phyloP scores from a whole-genome alignment of 2,329 filamentous ascomycete genomes.

The Colletotrichum simmondsii region DNA sequence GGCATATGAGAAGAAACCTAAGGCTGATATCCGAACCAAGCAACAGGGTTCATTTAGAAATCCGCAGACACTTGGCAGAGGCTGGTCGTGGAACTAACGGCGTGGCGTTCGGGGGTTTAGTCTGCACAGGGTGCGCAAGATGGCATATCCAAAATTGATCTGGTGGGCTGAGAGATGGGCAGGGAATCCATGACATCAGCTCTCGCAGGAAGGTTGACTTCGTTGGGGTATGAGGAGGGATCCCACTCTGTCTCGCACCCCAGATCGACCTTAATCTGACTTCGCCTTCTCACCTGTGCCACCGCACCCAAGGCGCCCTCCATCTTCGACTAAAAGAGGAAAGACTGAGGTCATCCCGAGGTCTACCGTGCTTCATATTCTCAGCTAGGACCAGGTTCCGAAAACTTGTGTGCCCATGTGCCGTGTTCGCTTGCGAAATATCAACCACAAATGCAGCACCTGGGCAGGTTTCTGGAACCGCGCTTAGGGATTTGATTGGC shows the following conservation, averaged over 20 bases:
- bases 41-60: neutral
- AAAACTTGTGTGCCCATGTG: neutral
- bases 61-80: constrained; percentile 11
- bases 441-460: neutral
- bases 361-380: neutral
- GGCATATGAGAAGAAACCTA: neutral
- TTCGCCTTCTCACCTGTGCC: neutral
- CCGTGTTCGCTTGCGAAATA: neutral
- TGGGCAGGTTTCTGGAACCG: neutral
- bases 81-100: neutral
- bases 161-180: constrained; percentile 1
- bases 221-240: neutral
- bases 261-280: constrained; percentile 20
- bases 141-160: neutral
- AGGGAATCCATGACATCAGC: constrained; percentile 23
- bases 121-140: neutral
- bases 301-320: neutral
- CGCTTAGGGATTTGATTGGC: neutral
- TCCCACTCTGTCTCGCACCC: neutral
- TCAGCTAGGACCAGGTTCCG: neutral
- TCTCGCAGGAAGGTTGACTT: neutral
- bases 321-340: neutral
- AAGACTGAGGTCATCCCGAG: constrained; percentile 17
- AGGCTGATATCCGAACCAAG: neutral
- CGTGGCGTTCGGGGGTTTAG: neutral